Conservation (phyloP, 2,329 filamentous ascomycete species). For the Aureobasidium musti region DNA sequence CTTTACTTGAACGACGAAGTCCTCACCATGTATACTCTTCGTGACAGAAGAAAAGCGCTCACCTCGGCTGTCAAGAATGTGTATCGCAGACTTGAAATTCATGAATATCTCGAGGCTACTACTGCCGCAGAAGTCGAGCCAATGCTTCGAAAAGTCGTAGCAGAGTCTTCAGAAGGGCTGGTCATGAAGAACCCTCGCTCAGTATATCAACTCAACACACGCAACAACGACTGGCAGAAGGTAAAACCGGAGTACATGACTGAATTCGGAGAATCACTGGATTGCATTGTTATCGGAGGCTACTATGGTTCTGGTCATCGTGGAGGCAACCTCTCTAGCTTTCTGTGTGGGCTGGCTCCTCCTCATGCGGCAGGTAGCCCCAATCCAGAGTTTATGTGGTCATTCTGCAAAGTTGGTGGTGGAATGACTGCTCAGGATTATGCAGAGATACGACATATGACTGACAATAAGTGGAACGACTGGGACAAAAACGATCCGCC, state of each 20-base stretch:
- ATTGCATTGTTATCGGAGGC: slow-evolving; percentile 85
- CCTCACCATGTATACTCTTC: slow-evolving; percentile 78
- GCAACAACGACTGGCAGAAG: slow-evolving; percentile 97
- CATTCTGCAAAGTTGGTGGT: slow-evolving; percentile 98
- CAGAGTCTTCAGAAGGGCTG: slow-evolving; percentile 82
- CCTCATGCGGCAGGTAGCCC: slow-evolving; percentile 44
- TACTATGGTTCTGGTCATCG: slow-evolving; percentile 88
- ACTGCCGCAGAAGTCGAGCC: slow-evolving; percentile 74
- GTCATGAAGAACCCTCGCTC: slow-evolving; percentile 93
- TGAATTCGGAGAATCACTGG: slow-evolving; percentile 89
- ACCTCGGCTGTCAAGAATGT: slow-evolving; percentile 69
- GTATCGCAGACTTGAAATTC: slow-evolving; percentile 78
- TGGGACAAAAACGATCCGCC: slow-evolving; percentile 82
- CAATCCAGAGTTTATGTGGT: slow-evolving; percentile 75
- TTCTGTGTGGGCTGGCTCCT: slow-evolving; percentile 78
- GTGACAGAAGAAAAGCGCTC: slow-evolving; percentile 76
- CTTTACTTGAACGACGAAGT: slow-evolving; percentile 80
- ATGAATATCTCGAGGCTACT: slow-evolving; percentile 67
- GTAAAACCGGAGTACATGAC: slow-evolving; percentile 99
- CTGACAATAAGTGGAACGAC: slow-evolving; percentile 86
- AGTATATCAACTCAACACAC: slow-evolving; percentile 80
- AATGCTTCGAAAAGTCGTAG: slow-evolving; percentile 77
- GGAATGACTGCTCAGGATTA: slow-evolving; percentile 87
- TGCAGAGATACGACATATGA: slow-evolving; percentile 75
- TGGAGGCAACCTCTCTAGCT: slow-evolving; percentile 80